Base-by-base conservation (phyloP, 2,329 filamentous ascomycete genomes). In the Cladorrhinum sp. region DNA sequence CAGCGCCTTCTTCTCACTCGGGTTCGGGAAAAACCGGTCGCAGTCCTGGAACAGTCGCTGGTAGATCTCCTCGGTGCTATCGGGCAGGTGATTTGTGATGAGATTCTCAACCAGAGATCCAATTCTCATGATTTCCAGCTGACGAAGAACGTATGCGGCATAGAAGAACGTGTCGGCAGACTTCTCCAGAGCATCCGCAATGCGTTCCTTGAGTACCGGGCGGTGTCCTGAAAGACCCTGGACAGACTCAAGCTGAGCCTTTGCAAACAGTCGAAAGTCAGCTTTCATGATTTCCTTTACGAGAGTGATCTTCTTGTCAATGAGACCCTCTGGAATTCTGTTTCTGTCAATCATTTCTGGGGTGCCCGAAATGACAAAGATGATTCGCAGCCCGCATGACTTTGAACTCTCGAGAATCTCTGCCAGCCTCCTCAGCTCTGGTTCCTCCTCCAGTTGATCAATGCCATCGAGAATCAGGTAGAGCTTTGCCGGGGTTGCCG, bases 141-240 rank as follows among this genome's bases (percentile, higher is more conserved):
- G 54, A 12, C 54, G 54, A 4, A 57, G 54, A 36, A 57, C 21
- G 54, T 48, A 49, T 12, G 21, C 49, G 39, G 49, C 54, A 23
- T 57, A 57, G 24, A 57, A 57, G 21, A 57, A 57, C 1, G 54
- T 46, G 39, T 57, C 54, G n/a, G 54, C 54, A 20, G 16, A 30
- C 36, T 48, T 20, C 33, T 49, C 39, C 54, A 57, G 24, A 2
- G 54, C 36, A 5, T 36, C 26, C 2, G 33, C 36, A 16, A 57
- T 30, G 21, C 46, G 42, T 8, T 28, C 21, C 42, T 49, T 46
- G 9, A 57, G 39, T 1, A 23, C n/a, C n/a, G 21, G 39, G 6
- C 36, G 54, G 26, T 46, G 54, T 49, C 54, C 54, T 20, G 42
- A 20, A 18, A 57, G 54, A 10, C 54, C 54, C 3, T 36, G 54